These are phyloP conservation scores for Colletotrichum higginsianum DNA, from an alignment of 2,329 filamentous ascomycete genomes.

Conservation along the genomic window DNA sequence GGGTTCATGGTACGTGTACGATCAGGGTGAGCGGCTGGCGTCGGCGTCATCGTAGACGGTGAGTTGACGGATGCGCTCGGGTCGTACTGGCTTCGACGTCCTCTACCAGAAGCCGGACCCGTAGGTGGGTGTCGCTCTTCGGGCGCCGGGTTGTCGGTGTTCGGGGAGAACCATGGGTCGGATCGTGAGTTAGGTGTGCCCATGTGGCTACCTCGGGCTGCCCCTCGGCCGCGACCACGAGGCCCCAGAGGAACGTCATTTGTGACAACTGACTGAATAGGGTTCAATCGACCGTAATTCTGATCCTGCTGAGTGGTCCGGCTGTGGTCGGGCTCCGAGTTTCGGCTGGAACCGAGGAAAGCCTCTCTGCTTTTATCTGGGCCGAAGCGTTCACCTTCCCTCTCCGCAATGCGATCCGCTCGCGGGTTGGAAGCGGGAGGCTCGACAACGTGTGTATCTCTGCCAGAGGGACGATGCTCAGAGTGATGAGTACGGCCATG, in stretches of 20 bases:
- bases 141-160: constrained; percentile 60
- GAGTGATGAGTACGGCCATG: constrained; percentile 58
- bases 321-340: constrained; percentile 65
- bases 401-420: constrained; percentile 59
- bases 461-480: constrained; percentile 50
- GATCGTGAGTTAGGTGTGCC: constrained; percentile 55
- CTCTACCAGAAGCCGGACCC: constrained; percentile 66
- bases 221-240: constrained; percentile 64
- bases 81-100: constrained; percentile 52
- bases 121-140: constrained; percentile 66
- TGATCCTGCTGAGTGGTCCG: constrained; percentile 70
- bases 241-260: constrained; percentile 70
- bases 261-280: constrained; percentile 60
- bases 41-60: constrained; percentile 31
- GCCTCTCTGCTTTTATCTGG: constrained; percentile 59
- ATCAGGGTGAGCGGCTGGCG: constrained; percentile 34
- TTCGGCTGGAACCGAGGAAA: constrained; percentile 56
- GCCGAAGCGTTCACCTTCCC: constrained; percentile 56
- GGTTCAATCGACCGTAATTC: constrained; percentile 74
- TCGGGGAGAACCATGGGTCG: constrained; percentile 59
- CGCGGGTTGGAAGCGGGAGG: constrained; percentile 45
- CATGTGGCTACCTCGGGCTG: constrained; percentile 55
- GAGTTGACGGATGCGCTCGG: constrained; percentile 30
- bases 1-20: constrained; percentile 34
- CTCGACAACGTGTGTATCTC: constrained; percentile 53